Evolutionary conservation across 495 filamentous ascomycete genomes (phyloP).

Genomic region (Collariella sp.): DNA sequence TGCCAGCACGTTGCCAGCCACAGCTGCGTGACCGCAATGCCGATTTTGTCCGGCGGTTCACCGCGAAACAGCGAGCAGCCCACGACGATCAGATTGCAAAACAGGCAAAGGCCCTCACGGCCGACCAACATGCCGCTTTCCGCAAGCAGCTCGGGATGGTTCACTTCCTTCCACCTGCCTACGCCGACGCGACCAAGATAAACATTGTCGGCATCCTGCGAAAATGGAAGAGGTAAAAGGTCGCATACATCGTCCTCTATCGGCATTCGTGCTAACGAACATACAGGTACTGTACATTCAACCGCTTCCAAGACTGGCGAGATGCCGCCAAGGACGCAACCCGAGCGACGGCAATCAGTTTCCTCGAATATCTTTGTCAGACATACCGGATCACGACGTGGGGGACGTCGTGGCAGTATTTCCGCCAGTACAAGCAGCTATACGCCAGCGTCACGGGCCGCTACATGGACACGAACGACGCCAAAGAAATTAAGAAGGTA

Average conservation of each 20-base stretch:
- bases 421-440: conserved; percentile 23
- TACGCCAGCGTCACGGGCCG: conserved; percentile 16
- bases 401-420: conserved; percentile 16
- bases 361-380: conserved; percentile 21
- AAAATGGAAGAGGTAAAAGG: conserved; percentile 18
- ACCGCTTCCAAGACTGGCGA: conserved; percentile 10
- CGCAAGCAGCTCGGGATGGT: conserved; percentile 3
- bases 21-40: neutral
- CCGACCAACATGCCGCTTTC: conserved; percentile 9
- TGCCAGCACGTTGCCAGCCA: conserved; percentile 7
- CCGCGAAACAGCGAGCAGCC: conserved; percentile 2
- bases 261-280: conserved; percentile 6
- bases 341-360: conserved; percentile 21
- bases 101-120: neutral
- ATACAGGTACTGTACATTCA: conserved; percentile 10
- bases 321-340: conserved; percentile 16
- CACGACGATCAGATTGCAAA: neutral
- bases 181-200: conserved; percentile 13
- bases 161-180: conserved; percentile 11
- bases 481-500: conserved; percentile 31
- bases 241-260: neutral
- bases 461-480: conserved; percentile 22
- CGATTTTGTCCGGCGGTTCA: conserved; percentile 14
- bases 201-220: conserved; percentile 15
- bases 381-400: conserved; percentile 13